Evolutionary conservation across 495 filamentous ascomycete genomes (phyloP).

Genomic region (Aspergillus carlsbadensis): DNA sequence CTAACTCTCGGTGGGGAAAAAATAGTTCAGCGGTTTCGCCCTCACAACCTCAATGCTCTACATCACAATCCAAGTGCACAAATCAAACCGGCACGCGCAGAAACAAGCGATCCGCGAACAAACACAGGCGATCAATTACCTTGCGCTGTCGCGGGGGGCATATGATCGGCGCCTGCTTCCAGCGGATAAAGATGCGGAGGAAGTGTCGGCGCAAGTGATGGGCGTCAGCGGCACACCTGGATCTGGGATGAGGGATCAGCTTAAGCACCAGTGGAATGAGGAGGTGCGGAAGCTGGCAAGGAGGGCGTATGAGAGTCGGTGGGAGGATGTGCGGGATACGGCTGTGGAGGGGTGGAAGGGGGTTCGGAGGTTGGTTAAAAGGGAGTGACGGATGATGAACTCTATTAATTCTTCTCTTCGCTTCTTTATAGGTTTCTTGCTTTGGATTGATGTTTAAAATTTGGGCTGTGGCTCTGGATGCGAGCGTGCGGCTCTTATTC

Average conservation of each 20-base stretch:
- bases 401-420: background rate
- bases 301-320: constrained; percentile 65
- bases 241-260: constrained; percentile 56
- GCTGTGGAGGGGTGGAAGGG: constrained; percentile 34
- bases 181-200: constrained; percentile 26
- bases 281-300: constrained; percentile 68
- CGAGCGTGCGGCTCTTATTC: background rate
- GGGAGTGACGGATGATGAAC: constrained; percentile 25
- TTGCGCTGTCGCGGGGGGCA: constrained; percentile 48
- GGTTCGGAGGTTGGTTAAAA: constrained; percentile 33
- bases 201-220: constrained; percentile 13
- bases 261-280: constrained; percentile 79
- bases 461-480: background rate
- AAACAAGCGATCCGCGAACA: constrained; percentile 69
- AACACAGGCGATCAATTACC: constrained; percentile 56
- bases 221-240: constrained; percentile 21
- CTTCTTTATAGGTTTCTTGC: background rate
- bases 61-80: constrained; percentile 73
- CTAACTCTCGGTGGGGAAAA: background rate
- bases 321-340: constrained; percentile 56
- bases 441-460: background rate
- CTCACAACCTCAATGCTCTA: constrained; percentile 81
- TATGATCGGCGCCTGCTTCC: constrained; percentile 41
- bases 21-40: constrained; percentile 73
- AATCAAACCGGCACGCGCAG: constrained; percentile 67